Conservation (phyloP, 2,329 filamentous ascomycete species). For the Stachybotrys chartarum region DNA sequence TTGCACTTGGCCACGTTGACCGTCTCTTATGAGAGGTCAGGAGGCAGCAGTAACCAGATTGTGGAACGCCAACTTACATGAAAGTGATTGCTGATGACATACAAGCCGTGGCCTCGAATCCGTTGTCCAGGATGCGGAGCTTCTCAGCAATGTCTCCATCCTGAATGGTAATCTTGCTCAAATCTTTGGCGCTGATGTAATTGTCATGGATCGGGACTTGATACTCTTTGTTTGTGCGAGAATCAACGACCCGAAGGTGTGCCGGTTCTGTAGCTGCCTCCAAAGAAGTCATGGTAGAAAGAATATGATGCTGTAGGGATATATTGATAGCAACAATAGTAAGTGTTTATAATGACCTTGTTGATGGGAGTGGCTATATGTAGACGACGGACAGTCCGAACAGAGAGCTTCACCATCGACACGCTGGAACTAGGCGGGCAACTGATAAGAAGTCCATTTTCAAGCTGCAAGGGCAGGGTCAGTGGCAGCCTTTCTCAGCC, state of each 20-base stretch:
- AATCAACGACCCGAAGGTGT: conserved; percentile 8
- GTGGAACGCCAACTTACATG: not conserved
- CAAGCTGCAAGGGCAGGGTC: not conserved
- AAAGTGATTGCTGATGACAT: not conserved
- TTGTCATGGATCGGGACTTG: conserved; percentile 22
- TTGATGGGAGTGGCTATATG: too few species aligned
- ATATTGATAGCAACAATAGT: not conserved
- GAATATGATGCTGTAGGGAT: not conserved
- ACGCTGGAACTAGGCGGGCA: too few species aligned
- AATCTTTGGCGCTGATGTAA: conserved; percentile 19
- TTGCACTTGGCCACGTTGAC: conserved; percentile 22
- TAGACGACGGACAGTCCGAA: too few species aligned
- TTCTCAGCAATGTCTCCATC: conserved; percentile 12
- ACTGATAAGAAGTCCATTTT: not conserved
- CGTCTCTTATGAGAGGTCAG: conserved; percentile 20
- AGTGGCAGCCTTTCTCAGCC: not conserved
- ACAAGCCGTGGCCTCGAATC: not conserved
- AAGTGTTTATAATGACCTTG: too few species aligned
- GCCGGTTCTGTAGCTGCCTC: not conserved
- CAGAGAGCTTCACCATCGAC: too few species aligned
- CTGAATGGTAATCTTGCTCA: conserved; percentile 18
- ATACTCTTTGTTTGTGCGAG: conserved; percentile 19
- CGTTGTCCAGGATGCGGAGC: not conserved
- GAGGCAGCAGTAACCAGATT: conserved; percentile 9
- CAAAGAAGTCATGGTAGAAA: not conserved